Conservation (phyloP, 2,329 filamentous ascomycete genomes). For the Penicillium sp. region DNA sequence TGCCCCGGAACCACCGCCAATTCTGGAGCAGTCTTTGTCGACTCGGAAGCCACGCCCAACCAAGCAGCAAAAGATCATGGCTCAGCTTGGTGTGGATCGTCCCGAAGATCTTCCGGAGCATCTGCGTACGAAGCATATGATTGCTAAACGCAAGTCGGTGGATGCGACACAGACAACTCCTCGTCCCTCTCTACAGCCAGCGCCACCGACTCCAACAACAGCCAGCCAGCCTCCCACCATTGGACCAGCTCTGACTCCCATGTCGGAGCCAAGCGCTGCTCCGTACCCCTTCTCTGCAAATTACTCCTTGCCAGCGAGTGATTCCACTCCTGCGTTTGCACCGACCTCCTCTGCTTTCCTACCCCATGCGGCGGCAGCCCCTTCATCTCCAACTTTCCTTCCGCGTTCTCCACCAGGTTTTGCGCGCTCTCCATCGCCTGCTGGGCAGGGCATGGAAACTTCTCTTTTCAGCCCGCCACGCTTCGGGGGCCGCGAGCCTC, state of each 20-base stretch:
- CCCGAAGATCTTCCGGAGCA: conserved; percentile 84
- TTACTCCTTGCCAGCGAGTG: conserved; percentile 35
- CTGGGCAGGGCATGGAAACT: conserved; percentile 32
- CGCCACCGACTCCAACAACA: conserved; percentile 29
- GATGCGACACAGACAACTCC: conserved; percentile 34
- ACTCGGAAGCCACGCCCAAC: conserved; percentile 94
- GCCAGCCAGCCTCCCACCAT: conserved; percentile 27
- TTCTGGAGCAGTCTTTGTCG: conserved; percentile 79
- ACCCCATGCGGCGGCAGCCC: conserved; percentile 29
- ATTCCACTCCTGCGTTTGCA: conserved; percentile 36
- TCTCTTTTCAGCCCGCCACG: conserved; percentile 42
- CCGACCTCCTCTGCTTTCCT: conserved; percentile 35
- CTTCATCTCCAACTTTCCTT: conserved; percentile 37
- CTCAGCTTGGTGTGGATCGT: conserved; percentile 79
- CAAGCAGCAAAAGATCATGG: conserved; percentile 92
- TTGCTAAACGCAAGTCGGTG: conserved; percentile 65
- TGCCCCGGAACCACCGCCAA: conserved; percentile 76
- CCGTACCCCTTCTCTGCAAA: conserved; percentile 39
- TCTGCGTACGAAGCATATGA: conserved; percentile 71
- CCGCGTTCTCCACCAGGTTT: conserved; percentile 39
- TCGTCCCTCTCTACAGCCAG: conserved; percentile 29
- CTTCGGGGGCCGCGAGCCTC: conserved; percentile 34
- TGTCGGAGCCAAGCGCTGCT: conserved; percentile 27
- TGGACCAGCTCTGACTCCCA: conserved; percentile 32
- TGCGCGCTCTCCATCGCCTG: conserved; percentile 38